Evolutionary conservation across 306 rosid genomes (phyloP), one percentile per base, ranked within the genome.

Genomic region (Cyamopsis tetragonoloba): DNA sequence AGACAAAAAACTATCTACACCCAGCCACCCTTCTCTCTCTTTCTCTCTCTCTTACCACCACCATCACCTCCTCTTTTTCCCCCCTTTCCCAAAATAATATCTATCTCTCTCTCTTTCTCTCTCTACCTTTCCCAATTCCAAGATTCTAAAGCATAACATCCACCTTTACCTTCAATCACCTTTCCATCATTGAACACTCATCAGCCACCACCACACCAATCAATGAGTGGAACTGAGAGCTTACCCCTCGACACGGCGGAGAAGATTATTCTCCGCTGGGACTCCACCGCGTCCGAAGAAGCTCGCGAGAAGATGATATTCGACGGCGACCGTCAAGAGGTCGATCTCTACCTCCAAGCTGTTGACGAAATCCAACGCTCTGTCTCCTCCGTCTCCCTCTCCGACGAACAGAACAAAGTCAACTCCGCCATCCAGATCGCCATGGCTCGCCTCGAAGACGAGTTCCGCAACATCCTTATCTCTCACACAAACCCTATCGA

Each of bases 361-460:
- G 96, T 95, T 2, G 99, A 95, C 34, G 89, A 91, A 85, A 91
- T 95, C 89, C 99, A 86, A 56, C 89, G 84, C 14, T 91, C 96
- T 6, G 43, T 93, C 34, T 89, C 92, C 10, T 75, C 83, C 6
- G 61, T 84, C 22, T 56, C 97, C 0, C 57, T 84, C 38, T 74
- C 87, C 34, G 96, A 83, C 15, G 87, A 83, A 26, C 87, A 73
- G 9, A 60, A 49, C 46, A 86, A 88, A 35, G 85, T 75, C 70
- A 80, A 70, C 85, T 86, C 95, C 24, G 77, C 95, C 27, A 74
- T 90, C 55, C 97, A 88, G 92, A 91, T 95, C 91, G 97, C 97
- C 79, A 95, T 95, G 99, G 97, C 99, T 13, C 83, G 97, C 0
- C 79, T 95, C 1, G 99, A 91, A 67, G 99, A 95, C 44, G 99